Evolutionary conservation across 345 rosid genomes (phyloP).

Genomic region (Dipteronia dyeriana): DNA sequence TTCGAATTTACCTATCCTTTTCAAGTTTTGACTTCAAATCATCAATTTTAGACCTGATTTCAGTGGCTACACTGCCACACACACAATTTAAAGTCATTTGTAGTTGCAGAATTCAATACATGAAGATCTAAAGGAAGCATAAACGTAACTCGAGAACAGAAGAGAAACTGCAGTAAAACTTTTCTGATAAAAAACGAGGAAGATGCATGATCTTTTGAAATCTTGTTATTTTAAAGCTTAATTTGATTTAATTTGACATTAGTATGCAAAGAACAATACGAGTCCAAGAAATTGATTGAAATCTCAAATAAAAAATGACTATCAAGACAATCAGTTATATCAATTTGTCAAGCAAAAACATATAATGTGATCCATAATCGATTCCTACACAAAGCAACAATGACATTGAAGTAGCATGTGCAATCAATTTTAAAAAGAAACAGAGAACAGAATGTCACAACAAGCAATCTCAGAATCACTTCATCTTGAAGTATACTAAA

Average conservation of each 20-base stretch:
- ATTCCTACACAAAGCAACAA: neutral
- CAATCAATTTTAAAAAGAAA: neutral
- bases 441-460: neutral
- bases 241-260: neutral
- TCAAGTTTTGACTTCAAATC: constrained; percentile 72
- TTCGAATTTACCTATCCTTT: constrained; percentile 65
- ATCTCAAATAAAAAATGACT: neutral
- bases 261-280: neutral
- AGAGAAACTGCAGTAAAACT: neutral
- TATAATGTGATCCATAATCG: neutral
- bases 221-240: neutral
- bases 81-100: constrained; percentile 10
- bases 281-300: neutral
- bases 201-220: neutral
- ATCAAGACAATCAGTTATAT: neutral
- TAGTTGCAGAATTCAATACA: constrained; percentile 6
- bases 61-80: constrained; percentile 63
- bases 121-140: neutral
- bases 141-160: neutral
- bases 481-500: neutral
- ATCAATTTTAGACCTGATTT: constrained; percentile 63
- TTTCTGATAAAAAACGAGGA: neutral
- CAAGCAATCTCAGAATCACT: neutral
- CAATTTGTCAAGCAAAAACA: neutral
- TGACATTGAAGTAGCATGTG: neutral